These are phyloP conservation scores for Dryadomyces sulphureus DNA, from an alignment of 2,329 filamentous ascomycete species.

Conservation along the genomic window DNA sequence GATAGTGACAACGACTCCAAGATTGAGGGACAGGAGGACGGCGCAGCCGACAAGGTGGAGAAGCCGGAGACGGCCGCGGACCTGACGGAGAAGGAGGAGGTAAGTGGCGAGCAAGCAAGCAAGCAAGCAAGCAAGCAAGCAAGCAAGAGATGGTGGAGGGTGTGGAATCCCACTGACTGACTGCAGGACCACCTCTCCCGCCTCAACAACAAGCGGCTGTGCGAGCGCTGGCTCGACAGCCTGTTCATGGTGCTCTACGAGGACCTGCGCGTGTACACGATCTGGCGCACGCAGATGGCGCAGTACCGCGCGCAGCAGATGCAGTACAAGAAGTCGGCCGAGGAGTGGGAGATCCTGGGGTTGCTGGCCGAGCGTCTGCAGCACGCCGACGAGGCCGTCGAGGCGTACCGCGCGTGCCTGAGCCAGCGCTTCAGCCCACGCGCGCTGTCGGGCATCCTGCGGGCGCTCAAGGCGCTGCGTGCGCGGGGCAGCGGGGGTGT, in stretches of 20 bases:
- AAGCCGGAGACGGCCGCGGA: conserved; percentile 68
- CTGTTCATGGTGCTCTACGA: conserved; percentile 99
- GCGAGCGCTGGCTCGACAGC: conserved; percentile 95
- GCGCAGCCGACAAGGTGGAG: conserved; percentile 38
- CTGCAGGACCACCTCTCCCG: conserved; percentile 62
- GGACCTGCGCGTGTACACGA: conserved; percentile 94
- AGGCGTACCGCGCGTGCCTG: conserved; percentile 83
- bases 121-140: too few relatives aligned
- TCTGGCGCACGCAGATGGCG: conserved; percentile 96
- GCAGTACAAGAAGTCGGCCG: conserved; percentile 90
- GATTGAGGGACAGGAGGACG: conserved; percentile 19
- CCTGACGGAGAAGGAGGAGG: conserved; percentile 49
- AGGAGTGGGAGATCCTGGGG: conserved; percentile 97
- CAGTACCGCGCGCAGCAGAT: conserved; percentile 88
- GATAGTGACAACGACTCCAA: not conserved
- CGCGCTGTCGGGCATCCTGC: conserved; percentile 72
- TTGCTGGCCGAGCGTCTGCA: conserved; percentile 86
- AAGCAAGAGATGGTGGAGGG: not conserved
- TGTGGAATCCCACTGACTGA: not conserved
- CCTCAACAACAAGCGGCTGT: conserved; percentile 93
- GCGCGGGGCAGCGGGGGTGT: not conserved
- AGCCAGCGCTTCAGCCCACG: conserved; percentile 84
- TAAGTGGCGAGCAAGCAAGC: conserved; percentile 33
- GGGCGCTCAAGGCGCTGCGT: conserved; percentile 49
- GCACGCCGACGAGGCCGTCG: conserved; percentile 78